Percentiles rank a stretch among this genome's conserved stretches.
Conservation (phyloP, 495 filamentous ascomycete species). For the Elasticomyces elasticus region DNA sequence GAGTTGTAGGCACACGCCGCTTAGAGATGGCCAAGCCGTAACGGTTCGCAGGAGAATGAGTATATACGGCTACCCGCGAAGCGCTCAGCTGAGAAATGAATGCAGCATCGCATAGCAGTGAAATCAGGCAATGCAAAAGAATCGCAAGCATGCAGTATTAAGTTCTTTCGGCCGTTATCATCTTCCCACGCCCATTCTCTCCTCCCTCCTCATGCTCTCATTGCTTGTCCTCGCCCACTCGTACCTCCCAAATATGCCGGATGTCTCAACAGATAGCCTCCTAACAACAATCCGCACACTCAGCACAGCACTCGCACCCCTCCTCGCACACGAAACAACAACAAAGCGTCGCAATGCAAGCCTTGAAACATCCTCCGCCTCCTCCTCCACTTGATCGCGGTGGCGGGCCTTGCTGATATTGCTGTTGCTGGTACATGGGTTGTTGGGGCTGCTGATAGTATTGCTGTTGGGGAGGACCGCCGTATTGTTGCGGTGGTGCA, state of each 20-base stretch:
- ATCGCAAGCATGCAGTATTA: too few species aligned
- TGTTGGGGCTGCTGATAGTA: conserved; percentile 5
- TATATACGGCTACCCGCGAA: too few species aligned
- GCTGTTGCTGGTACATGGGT: conserved; percentile 49
- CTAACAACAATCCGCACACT: conserved; percentile 29
- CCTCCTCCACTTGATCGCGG: conserved; percentile 28
- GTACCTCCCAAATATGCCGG: neutral
- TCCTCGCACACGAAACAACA: conserved; percentile 74
- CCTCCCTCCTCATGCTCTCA: neutral
- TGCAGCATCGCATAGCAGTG: too few species aligned
- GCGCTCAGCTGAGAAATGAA: too few species aligned
- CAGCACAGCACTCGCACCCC: conserved; percentile 64
- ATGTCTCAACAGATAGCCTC: too few species aligned
- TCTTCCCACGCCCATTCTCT: too few species aligned
- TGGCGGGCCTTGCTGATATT: conserved; percentile 43
- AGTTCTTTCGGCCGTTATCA: too few species aligned
- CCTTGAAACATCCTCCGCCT: conserved; percentile 48
- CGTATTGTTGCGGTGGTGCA: conserved; percentile 3
- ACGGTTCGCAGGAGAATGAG: too few species aligned
- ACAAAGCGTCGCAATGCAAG: conserved; percentile 55
- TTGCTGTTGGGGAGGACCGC: too few species aligned
- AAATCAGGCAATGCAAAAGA: too few species aligned
- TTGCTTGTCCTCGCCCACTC: neutral
- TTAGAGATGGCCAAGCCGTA: too few species aligned
- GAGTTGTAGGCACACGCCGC: too few species aligned